phyloP scores from a whole-genome alignment of 2,329 filamentous ascomycete species.

The Cercospora zeae-maydis region DNA sequence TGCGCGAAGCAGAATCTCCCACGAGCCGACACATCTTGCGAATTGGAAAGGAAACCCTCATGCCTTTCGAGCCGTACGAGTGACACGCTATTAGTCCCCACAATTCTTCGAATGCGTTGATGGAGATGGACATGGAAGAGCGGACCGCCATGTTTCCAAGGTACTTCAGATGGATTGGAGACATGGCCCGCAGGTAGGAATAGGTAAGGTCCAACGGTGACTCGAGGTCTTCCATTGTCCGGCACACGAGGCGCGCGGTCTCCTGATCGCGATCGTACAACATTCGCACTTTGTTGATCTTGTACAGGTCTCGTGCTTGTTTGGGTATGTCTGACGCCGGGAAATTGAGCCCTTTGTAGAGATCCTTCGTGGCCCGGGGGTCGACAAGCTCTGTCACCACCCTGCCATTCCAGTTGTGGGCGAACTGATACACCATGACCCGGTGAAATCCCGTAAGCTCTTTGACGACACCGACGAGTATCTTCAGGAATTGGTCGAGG shows the following conservation, averaged over 20 bases:
- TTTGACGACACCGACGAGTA: conserved; percentile 79
- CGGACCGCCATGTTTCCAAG: conserved; percentile 83
- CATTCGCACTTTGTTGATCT: conserved; percentile 81
- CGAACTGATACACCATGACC: conserved; percentile 92
- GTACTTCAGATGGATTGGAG: conserved; percentile 85
- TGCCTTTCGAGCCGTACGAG: conserved; percentile 70
- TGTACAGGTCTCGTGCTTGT: conserved; percentile 85
- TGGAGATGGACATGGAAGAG: conserved; percentile 92
- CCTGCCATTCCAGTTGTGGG: conserved; percentile 74
- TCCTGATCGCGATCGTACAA: conserved; percentile 80
- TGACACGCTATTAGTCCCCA: conserved; percentile 90
- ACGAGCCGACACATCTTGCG: conserved; percentile 87
- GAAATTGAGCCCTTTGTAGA: conserved; percentile 85
- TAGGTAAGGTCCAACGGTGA: conserved; percentile 77
- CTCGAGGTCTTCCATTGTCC: conserved; percentile 68
- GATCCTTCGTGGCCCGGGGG: conserved; percentile 70
- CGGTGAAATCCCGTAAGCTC: conserved; percentile 88
- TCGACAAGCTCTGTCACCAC: conserved; percentile 87
- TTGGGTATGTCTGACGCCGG: conserved; percentile 82
- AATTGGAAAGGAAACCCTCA: conserved; percentile 89
- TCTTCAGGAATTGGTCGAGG: conserved; percentile 71
- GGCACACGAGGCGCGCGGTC: conserved; percentile 77
- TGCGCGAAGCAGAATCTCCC: conserved; percentile 79
- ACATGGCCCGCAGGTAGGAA: conserved; percentile 82
- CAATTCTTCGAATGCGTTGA: conserved; percentile 78